Evolutionary conservation across 495 filamentous ascomycete genomes (phyloP), one percentile per base, ranked within the genome.

Genomic region (Penicillium paradoxum): DNA sequence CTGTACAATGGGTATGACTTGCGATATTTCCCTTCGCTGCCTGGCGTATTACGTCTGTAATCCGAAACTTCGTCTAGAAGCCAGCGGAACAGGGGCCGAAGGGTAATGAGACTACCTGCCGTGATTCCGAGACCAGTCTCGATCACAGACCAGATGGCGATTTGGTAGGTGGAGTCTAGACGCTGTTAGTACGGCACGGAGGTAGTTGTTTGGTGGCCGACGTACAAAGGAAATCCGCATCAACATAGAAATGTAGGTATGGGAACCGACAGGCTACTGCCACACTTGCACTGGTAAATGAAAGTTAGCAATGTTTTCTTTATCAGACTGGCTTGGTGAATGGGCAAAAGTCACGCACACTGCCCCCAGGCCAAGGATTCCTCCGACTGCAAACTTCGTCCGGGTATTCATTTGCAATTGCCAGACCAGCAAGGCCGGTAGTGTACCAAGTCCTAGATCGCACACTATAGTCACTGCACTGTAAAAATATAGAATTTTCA

Each of bases 61-160:
- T 48, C 14, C 11, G 39, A 25, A 22, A 27, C 42, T 32, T 44
- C 51, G n/a, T 60, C 65, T 4, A 55, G 43, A 15, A 63, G 44
- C 53, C 54, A 59, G 22, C 64, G 64, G 21, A 79, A 65, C 0
- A 73, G 49, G 1, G 72, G 70, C 5, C 70, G 69, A 24, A 72
- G 59, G 15, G 65, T 69, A 18, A 65, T 56, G n/a, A 74, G 61
- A 43, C 70, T 70, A 19, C 67, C 69, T 8, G 68, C 67, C 3
- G 65, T 60, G 53, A 73, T 72, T 15, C 62, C 72, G 29, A 73
- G 56, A 17, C 65, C 62, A 7, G 58, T 57, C 47, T 73, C 69
- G 9, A 71, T 42, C 13, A 57, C 52, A 6, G 66, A 65, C 68
- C 69, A 71, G 34, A 72, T 63, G 19, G 58, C 58, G 33, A 70